Percentiles rank a stretch among this genome's conserved stretches.
These are phyloP conservation scores for Carex parvula DNA, from an alignment of 176 grass and related monocot species.

Conservation along the genomic window DNA sequence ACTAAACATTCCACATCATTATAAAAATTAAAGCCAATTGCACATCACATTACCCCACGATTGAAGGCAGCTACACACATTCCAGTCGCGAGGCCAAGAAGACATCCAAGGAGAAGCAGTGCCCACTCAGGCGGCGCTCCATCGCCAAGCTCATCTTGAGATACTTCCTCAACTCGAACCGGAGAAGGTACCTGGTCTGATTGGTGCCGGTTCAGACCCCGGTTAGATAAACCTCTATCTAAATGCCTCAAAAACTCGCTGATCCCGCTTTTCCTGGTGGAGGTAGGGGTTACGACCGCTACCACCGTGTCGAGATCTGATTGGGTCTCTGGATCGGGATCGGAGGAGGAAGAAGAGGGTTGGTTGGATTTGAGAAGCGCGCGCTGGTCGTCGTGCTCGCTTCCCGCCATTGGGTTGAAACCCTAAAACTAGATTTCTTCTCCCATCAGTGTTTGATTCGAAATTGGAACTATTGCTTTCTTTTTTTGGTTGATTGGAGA, in stretches of 20 bases:
- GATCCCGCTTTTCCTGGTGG: conserved; percentile 52
- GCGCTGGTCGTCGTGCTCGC: conserved; percentile 29
- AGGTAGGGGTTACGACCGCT: conserved; percentile 31
- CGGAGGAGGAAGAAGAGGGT: conserved; percentile 21
- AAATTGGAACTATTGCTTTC: background rate
- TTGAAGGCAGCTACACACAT: conserved; percentile 96
- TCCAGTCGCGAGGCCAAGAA: conserved; percentile 84
- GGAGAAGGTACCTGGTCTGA: conserved; percentile 21
- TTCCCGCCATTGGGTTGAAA: conserved; percentile 28
- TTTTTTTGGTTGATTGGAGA: background rate
- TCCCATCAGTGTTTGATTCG: background rate
- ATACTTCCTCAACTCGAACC: conserved; percentile 25
- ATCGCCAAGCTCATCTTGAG: conserved; percentile 59
- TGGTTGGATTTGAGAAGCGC: conserved; percentile 27
- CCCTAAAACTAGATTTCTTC: conserved; percentile 19
- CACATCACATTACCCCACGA: conserved; percentile 52
- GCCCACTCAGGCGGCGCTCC: conserved; percentile 90
- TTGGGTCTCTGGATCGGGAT: conserved; percentile 26
- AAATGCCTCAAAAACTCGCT: conserved; percentile 70
- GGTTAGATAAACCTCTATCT: conserved; percentile 51
- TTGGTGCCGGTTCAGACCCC: conserved; percentile 42
- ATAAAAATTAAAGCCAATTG: background rate
- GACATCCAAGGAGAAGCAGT: conserved; percentile 92
- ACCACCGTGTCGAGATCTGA: conserved; percentile 53
- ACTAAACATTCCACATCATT: background rate